phyloP scores from a whole-genome alignment of 768 basidiomycete genomes.

The Sutorius australiensis region DNA sequence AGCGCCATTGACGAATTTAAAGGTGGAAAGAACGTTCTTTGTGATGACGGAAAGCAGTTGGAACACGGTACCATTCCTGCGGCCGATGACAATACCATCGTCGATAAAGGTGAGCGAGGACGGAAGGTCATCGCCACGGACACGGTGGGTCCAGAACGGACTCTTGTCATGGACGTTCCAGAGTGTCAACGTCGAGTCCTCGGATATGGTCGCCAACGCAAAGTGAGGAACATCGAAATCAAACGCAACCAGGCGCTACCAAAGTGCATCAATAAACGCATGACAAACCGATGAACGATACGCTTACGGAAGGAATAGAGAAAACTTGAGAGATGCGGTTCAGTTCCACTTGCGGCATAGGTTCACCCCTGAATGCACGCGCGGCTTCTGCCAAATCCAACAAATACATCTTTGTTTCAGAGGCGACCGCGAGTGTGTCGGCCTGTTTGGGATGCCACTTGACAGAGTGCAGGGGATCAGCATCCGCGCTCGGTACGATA shows the following conservation, averaged over 20 bases:
- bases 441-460: conserved; percentile 87
- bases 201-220: conserved; percentile 76
- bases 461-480: conserved; percentile 69
- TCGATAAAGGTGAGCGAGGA: conserved; percentile 85
- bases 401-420: conserved; percentile 69
- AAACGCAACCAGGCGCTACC: conserved; percentile 76
- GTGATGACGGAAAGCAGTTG: conserved; percentile 76
- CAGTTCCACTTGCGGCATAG: conserved; percentile 65
- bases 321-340: conserved; percentile 66
- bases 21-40: conserved; percentile 68
- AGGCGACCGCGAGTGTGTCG: conserved; percentile 79
- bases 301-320: conserved; percentile 62
- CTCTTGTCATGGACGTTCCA: conserved; percentile 80
- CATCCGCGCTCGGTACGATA: conserved; percentile 54
- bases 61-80: conserved; percentile 81
- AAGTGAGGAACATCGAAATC: conserved; percentile 79
- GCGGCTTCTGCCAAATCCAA: conserved; percentile 67
- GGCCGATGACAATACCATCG: conserved; percentile 78
- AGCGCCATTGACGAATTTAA: conserved; percentile 68
- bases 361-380: conserved; percentile 57
- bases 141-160: conserved; percentile 71
- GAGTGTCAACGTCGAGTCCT: conserved; percentile 74
- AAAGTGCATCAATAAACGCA: neutral
- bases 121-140: conserved; percentile 75
- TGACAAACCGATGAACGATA: neutral